Evolutionary conservation across 768 basidiomycete species (phyloP).

Genomic region (Pholiota conissans): DNA sequence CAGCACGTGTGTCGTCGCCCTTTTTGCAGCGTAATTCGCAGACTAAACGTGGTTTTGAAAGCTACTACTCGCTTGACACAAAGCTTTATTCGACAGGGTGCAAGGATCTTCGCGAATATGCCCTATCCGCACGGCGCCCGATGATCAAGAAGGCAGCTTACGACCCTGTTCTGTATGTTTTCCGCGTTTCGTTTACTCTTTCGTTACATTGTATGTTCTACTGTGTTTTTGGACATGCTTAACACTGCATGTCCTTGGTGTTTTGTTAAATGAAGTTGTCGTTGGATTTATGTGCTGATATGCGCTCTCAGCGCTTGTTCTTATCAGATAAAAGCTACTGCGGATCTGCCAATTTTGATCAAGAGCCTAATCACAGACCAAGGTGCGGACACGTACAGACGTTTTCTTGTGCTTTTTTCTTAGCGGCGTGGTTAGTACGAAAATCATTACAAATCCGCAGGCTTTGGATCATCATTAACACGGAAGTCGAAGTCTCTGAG

Average conservation of each 20-base stretch:
- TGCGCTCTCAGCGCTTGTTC: neutral
- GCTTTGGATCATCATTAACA: neutral
- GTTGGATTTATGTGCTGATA: neutral
- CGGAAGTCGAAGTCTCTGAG: neutral
- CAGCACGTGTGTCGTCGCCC: constrained; percentile 61
- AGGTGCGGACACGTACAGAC: neutral
- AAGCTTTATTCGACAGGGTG: constrained; percentile 55
- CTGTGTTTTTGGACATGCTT: neutral
- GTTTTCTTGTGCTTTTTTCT: neutral
- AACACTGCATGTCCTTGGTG: neutral
- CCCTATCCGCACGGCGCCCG: constrained; percentile 6
- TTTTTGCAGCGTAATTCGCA: constrained; percentile 5
- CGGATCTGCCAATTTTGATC: neutral
- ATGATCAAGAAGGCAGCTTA: neutral
- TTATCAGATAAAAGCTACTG: neutral
- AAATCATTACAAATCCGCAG: neutral
- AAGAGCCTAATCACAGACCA: no score
- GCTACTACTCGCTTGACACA: constrained; percentile 51
- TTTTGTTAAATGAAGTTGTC: neutral
- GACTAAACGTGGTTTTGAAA: constrained; percentile 20
- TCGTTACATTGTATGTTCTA: neutral
- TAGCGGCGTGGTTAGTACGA: neutral
- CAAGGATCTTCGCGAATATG: constrained; percentile 44
- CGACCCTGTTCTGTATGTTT: neutral
- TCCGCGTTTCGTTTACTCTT: neutral